Evolutionary conservation across 2,329 filamentous ascomycete species (phyloP), one percentile per base, ranked within the genome.

Genomic region (Ceratocystis papillata): DNA sequence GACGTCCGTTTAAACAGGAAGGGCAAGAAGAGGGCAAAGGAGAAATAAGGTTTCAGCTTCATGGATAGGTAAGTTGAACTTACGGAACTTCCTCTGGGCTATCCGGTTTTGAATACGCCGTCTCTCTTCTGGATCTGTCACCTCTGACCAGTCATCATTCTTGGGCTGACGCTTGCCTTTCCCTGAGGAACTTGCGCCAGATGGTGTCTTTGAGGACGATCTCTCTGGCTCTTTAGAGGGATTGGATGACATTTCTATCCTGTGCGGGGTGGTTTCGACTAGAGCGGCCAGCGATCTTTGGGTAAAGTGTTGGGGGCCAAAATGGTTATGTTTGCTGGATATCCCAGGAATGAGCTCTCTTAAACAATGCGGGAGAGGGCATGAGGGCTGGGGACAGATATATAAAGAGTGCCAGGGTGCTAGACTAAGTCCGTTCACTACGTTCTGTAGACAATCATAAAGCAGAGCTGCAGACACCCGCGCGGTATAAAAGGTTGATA

Each of bases 31-130:
- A 15, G 33, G 61, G 7, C 15, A n/a, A 45, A 41, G 20, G 3
- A 25, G 22, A 62, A 62, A 62, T 41, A 25, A 22, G 22, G 28
- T 44, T 37, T 17, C 4, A 15, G n/a, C 37, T 41, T 5, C 20
- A 48, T 20, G 8, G 17, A 1, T 20, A 20, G 45, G 0, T 48
- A 20, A 20, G 45, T 20, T 28, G 15, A 64, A 71, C 86, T 72
- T 80, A 90, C 88, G 81, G 70, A 89, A 90, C 71, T 89, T 89
- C 70, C 87, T 80, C 72, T 90, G 88, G 1, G 87, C 87, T 68
- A 90, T 82, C 65, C 87, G 82, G 73, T 91, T 91, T 73, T 91
- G 88, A 63, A 90, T 87, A 68, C 87, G 85, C 69, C 88, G 79
- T 72, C 88, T 80, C 76, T 89, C 86, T 68, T 85, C 84, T 0